These are phyloP conservation scores for Eutrema yunnanense DNA, from an alignment of 345 rosid species.

Conservation along the genomic window DNA sequence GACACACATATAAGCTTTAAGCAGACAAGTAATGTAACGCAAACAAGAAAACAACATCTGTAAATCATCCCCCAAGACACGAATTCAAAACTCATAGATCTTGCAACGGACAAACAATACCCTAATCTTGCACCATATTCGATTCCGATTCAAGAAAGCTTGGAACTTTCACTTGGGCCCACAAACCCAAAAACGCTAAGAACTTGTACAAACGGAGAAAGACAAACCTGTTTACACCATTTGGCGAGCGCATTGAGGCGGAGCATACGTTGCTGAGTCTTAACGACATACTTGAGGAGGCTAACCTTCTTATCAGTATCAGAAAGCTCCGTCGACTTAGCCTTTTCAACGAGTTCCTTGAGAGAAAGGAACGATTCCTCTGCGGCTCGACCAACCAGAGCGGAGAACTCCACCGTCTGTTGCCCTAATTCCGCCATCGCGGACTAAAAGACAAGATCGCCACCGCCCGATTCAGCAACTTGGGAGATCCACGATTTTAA, in stretches of 20 bases:
- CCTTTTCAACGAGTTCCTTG: constrained; percentile 73
- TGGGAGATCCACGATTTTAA: not conserved
- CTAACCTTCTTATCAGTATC: constrained; percentile 84
- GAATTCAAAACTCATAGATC: not conserved
- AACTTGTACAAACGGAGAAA: not conserved
- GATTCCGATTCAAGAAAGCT: constrained; percentile 11
- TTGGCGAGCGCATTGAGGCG: constrained; percentile 86
- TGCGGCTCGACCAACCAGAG: constrained; percentile 70
- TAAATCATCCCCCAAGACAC: not conserved
- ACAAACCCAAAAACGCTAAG: not conserved
- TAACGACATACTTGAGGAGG: constrained; percentile 69
- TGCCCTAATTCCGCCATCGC: constrained; percentile 84
- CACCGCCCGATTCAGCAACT: constrained; percentile 15
- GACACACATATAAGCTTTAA: not conserved
- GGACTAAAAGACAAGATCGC: not conserved
- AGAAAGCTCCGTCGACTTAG: constrained; percentile 60
- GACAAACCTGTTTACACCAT: constrained; percentile 95
- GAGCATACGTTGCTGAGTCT: constrained; percentile 94
- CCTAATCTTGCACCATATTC: not conserved
- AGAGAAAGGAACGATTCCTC: constrained; percentile 77
- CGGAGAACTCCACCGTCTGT: constrained; percentile 75
- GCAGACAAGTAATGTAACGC: not conserved
- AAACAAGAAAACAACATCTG: not conserved
- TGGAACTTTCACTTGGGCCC: not conserved
- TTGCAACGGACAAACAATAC: not conserved